phyloP scores from a whole-genome alignment of 2,329 filamentous ascomycete species.

The Colletotrichum truncatum region DNA sequence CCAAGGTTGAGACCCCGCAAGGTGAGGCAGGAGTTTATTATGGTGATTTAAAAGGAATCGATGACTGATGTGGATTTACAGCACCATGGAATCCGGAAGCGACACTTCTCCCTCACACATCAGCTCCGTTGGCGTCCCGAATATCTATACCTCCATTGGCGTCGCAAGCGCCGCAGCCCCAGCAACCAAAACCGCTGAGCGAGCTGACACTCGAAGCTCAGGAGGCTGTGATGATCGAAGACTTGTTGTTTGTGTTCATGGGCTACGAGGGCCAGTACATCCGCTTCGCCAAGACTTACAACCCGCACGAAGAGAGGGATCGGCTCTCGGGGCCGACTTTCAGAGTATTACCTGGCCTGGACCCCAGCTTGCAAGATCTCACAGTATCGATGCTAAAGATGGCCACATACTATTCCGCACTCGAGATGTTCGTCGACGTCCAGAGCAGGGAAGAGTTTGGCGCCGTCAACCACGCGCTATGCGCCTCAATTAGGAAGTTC shows the following conservation, averaged over 20 bases:
- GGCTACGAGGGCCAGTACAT: slow-evolving; percentile 99
- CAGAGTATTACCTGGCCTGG: slow-evolving; percentile 82
- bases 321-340: slow-evolving; percentile 85
- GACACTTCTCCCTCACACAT: slow-evolving; percentile 72
- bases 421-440: slow-evolving; percentile 93
- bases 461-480: slow-evolving; percentile 93
- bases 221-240: slow-evolving; percentile 87
- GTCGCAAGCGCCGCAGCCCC: slow-evolving; percentile 71
- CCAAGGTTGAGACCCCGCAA: slow-evolving; percentile 57
- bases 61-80: slow-evolving; percentile 33
- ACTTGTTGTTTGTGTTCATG: slow-evolving; percentile 95
- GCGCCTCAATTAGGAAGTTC: slow-evolving; percentile 91
- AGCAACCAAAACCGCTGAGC: slow-evolving; percentile 74
- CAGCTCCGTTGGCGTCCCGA: slow-evolving; percentile 76
- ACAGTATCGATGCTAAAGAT: slow-evolving; percentile 90
- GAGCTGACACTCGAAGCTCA: slow-evolving; percentile 82
- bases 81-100: slow-evolving; percentile 83
- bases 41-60: not conserved
- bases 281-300: slow-evolving; percentile 83
- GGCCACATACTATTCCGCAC: slow-evolving; percentile 90
- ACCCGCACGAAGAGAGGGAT: slow-evolving; percentile 86
- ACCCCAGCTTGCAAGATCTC: slow-evolving; percentile 90
- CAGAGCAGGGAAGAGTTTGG: slow-evolving; percentile 94
- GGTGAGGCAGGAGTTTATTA: slow-evolving; percentile 44
- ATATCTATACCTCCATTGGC: slow-evolving; percentile 77